Base-by-base conservation (phyloP, 768 basidiomycete species). In the Mycena vulgaris region DNA sequence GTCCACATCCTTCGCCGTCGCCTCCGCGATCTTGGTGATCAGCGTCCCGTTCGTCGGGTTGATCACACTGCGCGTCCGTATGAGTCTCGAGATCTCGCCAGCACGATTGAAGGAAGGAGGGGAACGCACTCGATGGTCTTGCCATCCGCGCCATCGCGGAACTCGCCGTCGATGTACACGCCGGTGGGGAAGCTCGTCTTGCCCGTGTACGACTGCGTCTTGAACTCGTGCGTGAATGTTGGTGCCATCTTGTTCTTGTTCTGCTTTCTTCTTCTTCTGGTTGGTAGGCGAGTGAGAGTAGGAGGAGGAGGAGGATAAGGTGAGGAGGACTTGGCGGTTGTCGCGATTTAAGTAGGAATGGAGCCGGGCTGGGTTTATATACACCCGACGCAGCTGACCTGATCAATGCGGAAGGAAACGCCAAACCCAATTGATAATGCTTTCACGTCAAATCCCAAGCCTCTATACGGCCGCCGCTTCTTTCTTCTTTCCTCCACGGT, bases 81-180 rank as follows among this genome's bases (percentile, higher is more conserved):
- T n/a, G n/a, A n/a, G n/a, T n/a, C n/a, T n/a, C n/a, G n/a, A n/a
- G n/a, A n/a, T n/a, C 33, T 31, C 65, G 63, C 42, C 47, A 28
- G 25, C 3, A 4, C 30, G 40, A 37, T 52, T n/a, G 48, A 68
- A 16, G 57, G 62, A 8, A 31, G 42, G 51, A 63, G 49, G 56
- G 35, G 52, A 35, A 55, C 45, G 55, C 48, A 80, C 75, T 75
- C 75, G 63, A 79, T 79, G 3, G 87, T 89, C 35, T 83, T 87
- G 1, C 83, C 79, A 6, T 86, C 80, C 10, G 81, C 79, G 19
- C 90, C 90, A 45, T 89, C 89, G 48, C 86, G 81, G 73, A 88
- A 95, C 80, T 94, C 76, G 74, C 90, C 90, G 78, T 89, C 83
- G 81, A 96, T 93, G 84, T 89, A 95, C 70, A 94, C 78, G 39